Percentiles rank a stretch among this genome's conserved stretches.
phyloP scores from a whole-genome alignment of 2,329 filamentous ascomycete genomes.

The Fusarium chlamydosporum region DNA sequence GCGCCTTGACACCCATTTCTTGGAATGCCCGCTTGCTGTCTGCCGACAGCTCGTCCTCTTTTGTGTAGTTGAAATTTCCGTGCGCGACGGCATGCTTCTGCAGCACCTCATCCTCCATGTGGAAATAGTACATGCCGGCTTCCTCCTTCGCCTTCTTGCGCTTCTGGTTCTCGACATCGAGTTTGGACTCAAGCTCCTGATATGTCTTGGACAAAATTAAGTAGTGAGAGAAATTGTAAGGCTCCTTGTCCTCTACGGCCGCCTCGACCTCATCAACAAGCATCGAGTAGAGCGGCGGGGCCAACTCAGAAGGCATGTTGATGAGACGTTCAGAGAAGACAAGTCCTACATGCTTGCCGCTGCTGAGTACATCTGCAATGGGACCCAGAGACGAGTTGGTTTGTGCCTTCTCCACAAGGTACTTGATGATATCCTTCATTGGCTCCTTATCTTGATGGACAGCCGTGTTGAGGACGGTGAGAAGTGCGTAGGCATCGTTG shows the following conservation, averaged over 20 bases:
- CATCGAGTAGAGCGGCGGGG: constrained; percentile 96
- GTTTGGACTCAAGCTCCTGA: constrained; percentile 83
- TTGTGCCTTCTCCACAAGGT: constrained; percentile 73
- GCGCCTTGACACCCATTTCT: constrained; percentile 88
- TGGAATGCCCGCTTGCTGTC: constrained; percentile 97
- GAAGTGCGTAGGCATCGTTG: constrained; percentile 90
- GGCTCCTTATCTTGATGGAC: constrained; percentile 82
- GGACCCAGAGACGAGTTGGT: constrained; percentile 68
- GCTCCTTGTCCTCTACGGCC: constrained; percentile 90
- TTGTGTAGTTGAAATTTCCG: constrained; percentile 82
- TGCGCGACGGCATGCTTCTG: constrained; percentile 79
- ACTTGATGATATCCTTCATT: constrained; percentile 78
- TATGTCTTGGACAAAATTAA: constrained; percentile 94
- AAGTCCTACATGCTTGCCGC: constrained; percentile 78
- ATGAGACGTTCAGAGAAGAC: constrained; percentile 94
- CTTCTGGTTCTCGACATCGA: constrained; percentile 74
- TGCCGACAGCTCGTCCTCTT: constrained; percentile 82
- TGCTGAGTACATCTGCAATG: constrained; percentile 69
- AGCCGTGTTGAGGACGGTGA: constrained; percentile 87
- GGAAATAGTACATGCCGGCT: constrained; percentile 85
- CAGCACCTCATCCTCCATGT: constrained; percentile 93
- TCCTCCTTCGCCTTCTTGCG: constrained; percentile 76
- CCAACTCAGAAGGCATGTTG: constrained; percentile 95
- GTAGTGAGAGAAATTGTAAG: constrained; percentile 94
- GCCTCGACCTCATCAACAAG: constrained; percentile 90